Evolutionary conservation across 768 basidiomycete species (phyloP).

Genomic region (Termitomyces sp.): DNA sequence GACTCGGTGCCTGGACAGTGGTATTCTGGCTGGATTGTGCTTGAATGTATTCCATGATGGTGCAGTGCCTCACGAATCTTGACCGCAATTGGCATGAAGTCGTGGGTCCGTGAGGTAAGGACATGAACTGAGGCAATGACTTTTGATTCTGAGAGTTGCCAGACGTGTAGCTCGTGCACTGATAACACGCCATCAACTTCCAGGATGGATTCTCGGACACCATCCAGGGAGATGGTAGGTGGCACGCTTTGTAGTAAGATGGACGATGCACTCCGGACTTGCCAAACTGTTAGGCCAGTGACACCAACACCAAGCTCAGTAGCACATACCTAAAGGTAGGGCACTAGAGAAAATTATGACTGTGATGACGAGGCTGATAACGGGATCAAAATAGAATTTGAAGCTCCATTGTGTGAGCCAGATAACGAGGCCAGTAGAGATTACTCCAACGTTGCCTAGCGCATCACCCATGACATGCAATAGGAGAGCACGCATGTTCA

Average conservation of each 20-base stretch:
- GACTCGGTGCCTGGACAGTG: slow-evolving; percentile 28
- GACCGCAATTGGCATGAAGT: slow-evolving; percentile 88
- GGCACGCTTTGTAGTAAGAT: slow-evolving; percentile 96
- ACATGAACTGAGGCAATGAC: slow-evolving; percentile 96
- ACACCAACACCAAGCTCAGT: neutral
- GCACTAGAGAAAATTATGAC: slow-evolving; percentile 96
- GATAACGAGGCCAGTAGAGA: slow-evolving; percentile 90
- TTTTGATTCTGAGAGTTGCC: slow-evolving; percentile 95
- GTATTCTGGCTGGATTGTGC: slow-evolving; percentile 93
- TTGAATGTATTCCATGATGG: slow-evolving; percentile 88
- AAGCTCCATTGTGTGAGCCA: slow-evolving; percentile 83
- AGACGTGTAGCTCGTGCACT: slow-evolving; percentile 92
- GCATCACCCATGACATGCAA: slow-evolving; percentile 96
- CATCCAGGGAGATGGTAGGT: slow-evolving; percentile 81
- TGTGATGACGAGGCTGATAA: slow-evolving; percentile 92
- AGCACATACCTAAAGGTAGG: slow-evolving; percentile 70
- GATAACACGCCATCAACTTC: slow-evolving; percentile 81
- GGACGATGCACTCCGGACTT: slow-evolving; percentile 87
- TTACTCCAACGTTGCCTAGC: slow-evolving; percentile 96
- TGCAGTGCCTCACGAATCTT: slow-evolving; percentile 84
- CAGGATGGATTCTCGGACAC: slow-evolving; percentile 77
- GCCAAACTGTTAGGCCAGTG: neutral
- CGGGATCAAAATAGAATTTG: slow-evolving; percentile 90
- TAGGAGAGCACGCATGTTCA: slow-evolving; percentile 98
- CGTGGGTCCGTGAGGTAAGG: slow-evolving; percentile 69